These are phyloP conservation scores for Climacium dendroides DNA, from an alignment of 225 moss, liverwort and hornwort species.

Conservation along the genomic window DNA sequence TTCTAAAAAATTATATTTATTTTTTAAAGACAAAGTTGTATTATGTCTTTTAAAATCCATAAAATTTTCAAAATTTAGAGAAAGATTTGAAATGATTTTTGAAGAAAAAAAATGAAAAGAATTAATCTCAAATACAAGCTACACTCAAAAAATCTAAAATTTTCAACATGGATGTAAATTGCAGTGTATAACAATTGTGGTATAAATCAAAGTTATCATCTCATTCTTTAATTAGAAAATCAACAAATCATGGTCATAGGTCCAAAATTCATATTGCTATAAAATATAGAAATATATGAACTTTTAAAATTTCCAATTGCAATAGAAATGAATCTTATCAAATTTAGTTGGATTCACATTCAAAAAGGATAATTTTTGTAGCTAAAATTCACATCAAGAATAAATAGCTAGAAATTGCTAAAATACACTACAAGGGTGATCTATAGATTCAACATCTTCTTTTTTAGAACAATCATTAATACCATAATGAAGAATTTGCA, in stretches of 20 bases:
- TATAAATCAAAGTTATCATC: not conserved
- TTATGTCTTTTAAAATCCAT: too few species aligned
- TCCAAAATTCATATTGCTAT: not conserved
- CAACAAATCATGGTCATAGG: not conserved
- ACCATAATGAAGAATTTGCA: not conserved
- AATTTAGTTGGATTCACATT: too few species aligned
- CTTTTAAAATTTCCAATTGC: not conserved
- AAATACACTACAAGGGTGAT: not conserved
- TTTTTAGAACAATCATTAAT: not conserved
- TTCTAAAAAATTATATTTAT: not conserved
- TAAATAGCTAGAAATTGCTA: not conserved
- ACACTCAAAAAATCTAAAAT: too few species aligned
- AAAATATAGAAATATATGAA: not conserved
- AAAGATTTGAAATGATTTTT: too few species aligned
- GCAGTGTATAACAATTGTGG: not conserved
- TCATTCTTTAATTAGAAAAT: not conserved
- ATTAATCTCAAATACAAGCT: too few species aligned
- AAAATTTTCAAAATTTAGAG: too few species aligned
- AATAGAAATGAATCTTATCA: not conserved
- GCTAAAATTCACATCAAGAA: not conserved
- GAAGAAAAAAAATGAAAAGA: not conserved
- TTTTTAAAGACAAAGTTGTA: too few species aligned
- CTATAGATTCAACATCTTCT: not conserved
- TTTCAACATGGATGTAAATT: not conserved
- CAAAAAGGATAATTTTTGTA: not conserved